A percentile compares a stretch with the other conserved stretches of the same genome.
Conservation (phyloP, 2,329 filamentous ascomycete genomes). For the Cladosporium sp. region DNA sequence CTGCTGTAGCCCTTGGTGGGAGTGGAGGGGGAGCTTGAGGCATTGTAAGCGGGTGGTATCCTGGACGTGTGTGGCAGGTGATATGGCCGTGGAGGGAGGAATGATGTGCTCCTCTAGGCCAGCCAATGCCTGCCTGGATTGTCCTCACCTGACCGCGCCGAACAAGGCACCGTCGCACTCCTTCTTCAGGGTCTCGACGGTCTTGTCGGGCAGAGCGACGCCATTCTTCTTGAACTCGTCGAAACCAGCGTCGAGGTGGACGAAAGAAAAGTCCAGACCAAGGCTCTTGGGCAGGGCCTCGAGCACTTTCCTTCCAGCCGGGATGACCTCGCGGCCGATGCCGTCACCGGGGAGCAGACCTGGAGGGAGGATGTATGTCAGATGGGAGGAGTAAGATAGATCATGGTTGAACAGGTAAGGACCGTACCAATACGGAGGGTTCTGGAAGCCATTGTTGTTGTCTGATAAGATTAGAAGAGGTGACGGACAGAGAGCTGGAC, state of each 20-base stretch:
- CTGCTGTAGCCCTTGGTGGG: constrained; percentile 94
- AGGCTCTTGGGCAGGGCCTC: constrained; percentile 91
- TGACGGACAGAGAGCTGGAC: not conserved
- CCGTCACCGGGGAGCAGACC: constrained; percentile 97
- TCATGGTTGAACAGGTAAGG: too few relatives aligned
- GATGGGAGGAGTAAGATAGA: not conserved
- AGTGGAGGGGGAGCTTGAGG: constrained; percentile 67
- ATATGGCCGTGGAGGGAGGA: not conserved
- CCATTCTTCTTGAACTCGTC: constrained; percentile 90
- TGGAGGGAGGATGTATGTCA: constrained; percentile 34
- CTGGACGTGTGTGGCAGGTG: not conserved
- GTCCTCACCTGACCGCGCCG: constrained; percentile 66
- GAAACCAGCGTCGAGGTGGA: constrained; percentile 89
- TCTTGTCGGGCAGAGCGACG: constrained; percentile 81
- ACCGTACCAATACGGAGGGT: constrained; percentile 11
- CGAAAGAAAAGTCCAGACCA: constrained; percentile 88
- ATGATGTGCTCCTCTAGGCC: too few relatives aligned
- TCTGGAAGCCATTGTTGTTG: constrained; percentile 14
- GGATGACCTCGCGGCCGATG: constrained; percentile 98
- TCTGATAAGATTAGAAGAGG: not conserved
- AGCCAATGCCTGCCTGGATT: constrained; percentile 37
- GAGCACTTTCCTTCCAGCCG: constrained; percentile 82
- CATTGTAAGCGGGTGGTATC: constrained; percentile 24
- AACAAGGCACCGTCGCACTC: constrained; percentile 97
- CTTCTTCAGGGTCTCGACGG: constrained; percentile 79